Conservation (phyloP, 805 yeast genomes). For the Tetrapisispora pingtungensis region DNA sequence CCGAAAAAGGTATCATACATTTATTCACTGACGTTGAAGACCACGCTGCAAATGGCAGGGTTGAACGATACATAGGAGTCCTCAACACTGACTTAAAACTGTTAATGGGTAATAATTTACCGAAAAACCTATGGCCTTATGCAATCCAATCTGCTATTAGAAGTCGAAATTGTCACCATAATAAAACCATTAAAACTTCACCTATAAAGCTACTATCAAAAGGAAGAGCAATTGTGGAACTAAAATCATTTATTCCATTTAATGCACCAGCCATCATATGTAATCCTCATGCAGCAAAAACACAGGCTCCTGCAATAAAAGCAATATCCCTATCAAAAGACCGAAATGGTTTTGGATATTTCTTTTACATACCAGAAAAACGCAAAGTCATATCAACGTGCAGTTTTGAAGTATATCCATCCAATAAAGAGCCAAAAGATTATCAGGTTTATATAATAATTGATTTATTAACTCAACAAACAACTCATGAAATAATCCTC, state of each 20-base stretch:
- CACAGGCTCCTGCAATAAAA: not conserved
- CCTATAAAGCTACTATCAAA: not conserved
- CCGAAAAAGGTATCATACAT: slow-evolving; percentile 4
- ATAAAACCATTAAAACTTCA: not conserved
- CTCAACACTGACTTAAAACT: slow-evolving; percentile 2
- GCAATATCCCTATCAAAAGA: not conserved
- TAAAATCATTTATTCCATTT: not conserved
- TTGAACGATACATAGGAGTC: slow-evolving; percentile 5
- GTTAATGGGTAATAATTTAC: not conserved
- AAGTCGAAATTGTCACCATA: not conserved
- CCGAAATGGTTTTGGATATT: not conserved
- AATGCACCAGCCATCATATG: not conserved
- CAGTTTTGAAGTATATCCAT: not conserved
- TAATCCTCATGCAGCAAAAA: not conserved
- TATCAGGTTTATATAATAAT: too few relatives aligned
- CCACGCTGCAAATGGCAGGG: slow-evolving; percentile 8
- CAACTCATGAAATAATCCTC: too few relatives aligned
- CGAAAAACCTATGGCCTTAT: slow-evolving; percentile 2
- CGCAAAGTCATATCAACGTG: not conserved
- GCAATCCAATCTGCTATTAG: slow-evolving; percentile 4
- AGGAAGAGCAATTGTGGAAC: not conserved
- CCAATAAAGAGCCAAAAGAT: too few relatives aligned
- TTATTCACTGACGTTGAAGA: slow-evolving; percentile 3
- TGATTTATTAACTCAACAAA: too few relatives aligned
- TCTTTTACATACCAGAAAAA: not conserved